Evolutionary conservation across 441 rosid species (phyloP).

Genomic region (Populus hybrid): DNA sequence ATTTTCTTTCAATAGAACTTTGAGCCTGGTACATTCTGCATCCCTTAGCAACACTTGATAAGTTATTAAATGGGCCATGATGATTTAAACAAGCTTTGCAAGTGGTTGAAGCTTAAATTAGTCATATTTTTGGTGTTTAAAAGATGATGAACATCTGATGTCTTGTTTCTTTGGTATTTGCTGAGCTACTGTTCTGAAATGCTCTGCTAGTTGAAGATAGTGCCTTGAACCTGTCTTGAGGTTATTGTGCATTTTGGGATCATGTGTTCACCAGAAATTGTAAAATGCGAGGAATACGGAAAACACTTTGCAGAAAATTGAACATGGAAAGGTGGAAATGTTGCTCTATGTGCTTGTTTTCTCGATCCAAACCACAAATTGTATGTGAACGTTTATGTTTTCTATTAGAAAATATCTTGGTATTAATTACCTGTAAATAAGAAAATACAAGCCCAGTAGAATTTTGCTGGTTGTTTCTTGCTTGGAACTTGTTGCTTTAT

Average conservation of each 20-base stretch:
- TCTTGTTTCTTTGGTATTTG: background rate
- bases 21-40: background rate
- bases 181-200: background rate
- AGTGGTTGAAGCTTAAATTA: background rate
- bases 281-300: background rate
- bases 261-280: background rate
- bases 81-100: background rate
- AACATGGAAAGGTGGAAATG: background rate
- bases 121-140: background rate
- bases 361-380: background rate
- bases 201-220: background rate
- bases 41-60: background rate
- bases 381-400: background rate
- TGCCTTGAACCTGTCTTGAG: background rate
- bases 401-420: background rate
- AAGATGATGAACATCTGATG: background rate
- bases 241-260: background rate
- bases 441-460: background rate
- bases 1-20: background rate
- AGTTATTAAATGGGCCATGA: background rate
- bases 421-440: background rate
- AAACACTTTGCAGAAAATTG: background rate
- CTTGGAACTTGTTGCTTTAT: background rate
- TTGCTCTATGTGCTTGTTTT: background rate
- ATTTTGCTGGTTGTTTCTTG: background rate